Evolutionary conservation across 768 basidiomycete species (phyloP).

Genomic region (Naganishia antarctica): DNA sequence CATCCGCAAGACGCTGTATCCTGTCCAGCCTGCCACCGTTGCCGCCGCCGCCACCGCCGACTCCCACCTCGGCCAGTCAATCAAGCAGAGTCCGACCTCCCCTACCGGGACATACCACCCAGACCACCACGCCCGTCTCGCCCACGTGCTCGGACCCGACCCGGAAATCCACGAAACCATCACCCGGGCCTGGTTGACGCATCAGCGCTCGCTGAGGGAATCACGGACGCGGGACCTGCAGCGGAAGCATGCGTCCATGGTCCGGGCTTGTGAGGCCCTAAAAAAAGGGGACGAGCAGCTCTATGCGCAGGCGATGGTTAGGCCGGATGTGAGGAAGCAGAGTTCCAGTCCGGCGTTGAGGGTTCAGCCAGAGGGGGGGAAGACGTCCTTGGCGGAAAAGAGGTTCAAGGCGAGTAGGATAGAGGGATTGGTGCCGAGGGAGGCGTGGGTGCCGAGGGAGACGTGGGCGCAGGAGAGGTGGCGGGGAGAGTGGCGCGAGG

Average conservation of each 20-base stretch:
- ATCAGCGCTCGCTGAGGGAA: conserved; percentile 68
- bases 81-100: conserved; percentile 49
- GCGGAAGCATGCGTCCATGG: conserved; percentile 75
- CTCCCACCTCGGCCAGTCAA: conserved; percentile 49
- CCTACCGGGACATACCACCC: conserved; percentile 78
- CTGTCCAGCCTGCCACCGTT: too few species aligned
- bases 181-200: conserved; percentile 77
- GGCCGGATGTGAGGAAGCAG: conserved; percentile 34
- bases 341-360: conserved; percentile 59
- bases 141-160: conserved; percentile 51
- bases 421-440: conserved; percentile 68
- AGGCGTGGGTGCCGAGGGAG: conserved; percentile 71
- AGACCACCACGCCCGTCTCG: conserved; percentile 68
- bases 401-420: conserved; percentile 62
- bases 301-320: conserved; percentile 40
- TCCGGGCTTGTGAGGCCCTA: conserved; percentile 72
- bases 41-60: too few species aligned
- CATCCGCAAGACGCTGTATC: conserved; percentile 75
- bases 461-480: conserved; percentile 71
- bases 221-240: conserved; percentile 64
- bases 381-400: conserved; percentile 63
- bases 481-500: conserved; percentile 67
- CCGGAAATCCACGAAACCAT: conserved; percentile 81
- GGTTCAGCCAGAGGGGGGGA: conserved; percentile 58
- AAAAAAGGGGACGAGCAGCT: conserved; percentile 37